Evolutionary conservation across 257 asterid species (phyloP), one percentile per base, ranked within the genome.

Genomic region (Leonotis leonurus): DNA sequence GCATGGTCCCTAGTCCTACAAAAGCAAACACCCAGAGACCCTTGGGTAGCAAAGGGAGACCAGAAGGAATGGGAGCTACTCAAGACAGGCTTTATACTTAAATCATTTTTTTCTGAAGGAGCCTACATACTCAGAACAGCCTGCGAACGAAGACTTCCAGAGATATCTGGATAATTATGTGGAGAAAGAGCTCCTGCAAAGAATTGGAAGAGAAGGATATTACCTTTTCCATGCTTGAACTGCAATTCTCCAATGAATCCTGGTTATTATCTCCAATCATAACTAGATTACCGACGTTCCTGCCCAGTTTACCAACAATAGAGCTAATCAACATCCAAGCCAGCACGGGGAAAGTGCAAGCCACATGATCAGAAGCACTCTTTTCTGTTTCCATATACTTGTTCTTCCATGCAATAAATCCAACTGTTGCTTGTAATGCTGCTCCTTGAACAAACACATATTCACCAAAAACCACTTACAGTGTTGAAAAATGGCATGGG

Each of bases 391-490:
- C 80, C 79, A 53, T 24, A 71, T 67, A 70, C 49, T 62, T 16
- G 58, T 62, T 56, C 68, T 72, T 65, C 79, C 82, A 41, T 52
- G 57, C 54, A 62, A 62, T 37, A 69, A 63, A 4, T 8, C 35
- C 60, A 71, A 73, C 73, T 73, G 69, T 54, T 58, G 59, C 43
- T 69, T 79, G 22, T 70, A 69, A 13, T 68, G 64, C 57, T 70
- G 62, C 57, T 75, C 72, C 59, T 72, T 68, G 51, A 64, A 71
- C 55, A 80, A 68, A 63, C 89, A 70, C 89, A 86, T 86, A 72
- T 78, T 76, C 46, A 72, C 65, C 67, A 71, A 22, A 71, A 70
- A 54, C 68, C 78, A 30, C n/a, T n/a, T n/a, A n/a, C n/a, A n/a
- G n/a, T n/a, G n/a, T n/a, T n/a, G n/a, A n/a, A n/a, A n/a, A n/a